phyloP scores from a whole-genome alignment of 2,329 filamentous ascomycete species.

The Ophiosphaerella korrae region DNA sequence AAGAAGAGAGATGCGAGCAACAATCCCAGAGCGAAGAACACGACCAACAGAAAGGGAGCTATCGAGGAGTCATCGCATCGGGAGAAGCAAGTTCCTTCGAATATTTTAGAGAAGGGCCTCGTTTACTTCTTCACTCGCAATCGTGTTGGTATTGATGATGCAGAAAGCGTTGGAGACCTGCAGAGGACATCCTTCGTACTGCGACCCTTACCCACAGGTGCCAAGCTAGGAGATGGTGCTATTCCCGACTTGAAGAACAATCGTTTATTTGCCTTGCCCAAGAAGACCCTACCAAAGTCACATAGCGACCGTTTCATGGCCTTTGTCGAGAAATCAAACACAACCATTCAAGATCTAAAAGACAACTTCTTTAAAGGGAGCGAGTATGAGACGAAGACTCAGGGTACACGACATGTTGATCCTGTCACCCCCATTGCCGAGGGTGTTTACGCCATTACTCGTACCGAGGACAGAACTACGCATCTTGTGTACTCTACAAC shows the following conservation, averaged over 20 bases:
- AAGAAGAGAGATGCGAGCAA: conserved; percentile 29
- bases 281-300: conserved; percentile 77
- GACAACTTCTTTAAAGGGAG: conserved; percentile 69
- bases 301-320: conserved; percentile 74
- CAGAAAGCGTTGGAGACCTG: conserved; percentile 72
- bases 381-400: conserved; percentile 78
- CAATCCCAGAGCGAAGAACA: conserved; percentile 1
- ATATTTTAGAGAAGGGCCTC: conserved; percentile 82
- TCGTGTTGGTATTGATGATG: conserved; percentile 73
- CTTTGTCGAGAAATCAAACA: conserved; percentile 78
- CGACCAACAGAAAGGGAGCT: conserved; percentile 37
- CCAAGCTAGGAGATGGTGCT: conserved; percentile 66
- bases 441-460: conserved; percentile 82
- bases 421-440: conserved; percentile 79
- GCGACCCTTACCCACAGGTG: conserved; percentile 71
- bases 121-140: conserved; percentile 90
- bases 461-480: conserved; percentile 67
- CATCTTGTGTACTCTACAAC: conserved; percentile 83
- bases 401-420: conserved; percentile 69
- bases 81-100: conserved; percentile 59
- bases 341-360: conserved; percentile 71
- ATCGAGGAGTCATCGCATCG: conserved; percentile 58
- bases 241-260: conserved; percentile 65
- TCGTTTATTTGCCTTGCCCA: conserved; percentile 77
- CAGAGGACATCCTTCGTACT: conserved; percentile 81